phyloP scores from a whole-genome alignment of 1,284 basidiomycete genomes.

The Coniferiporia sulphurascens region DNA sequence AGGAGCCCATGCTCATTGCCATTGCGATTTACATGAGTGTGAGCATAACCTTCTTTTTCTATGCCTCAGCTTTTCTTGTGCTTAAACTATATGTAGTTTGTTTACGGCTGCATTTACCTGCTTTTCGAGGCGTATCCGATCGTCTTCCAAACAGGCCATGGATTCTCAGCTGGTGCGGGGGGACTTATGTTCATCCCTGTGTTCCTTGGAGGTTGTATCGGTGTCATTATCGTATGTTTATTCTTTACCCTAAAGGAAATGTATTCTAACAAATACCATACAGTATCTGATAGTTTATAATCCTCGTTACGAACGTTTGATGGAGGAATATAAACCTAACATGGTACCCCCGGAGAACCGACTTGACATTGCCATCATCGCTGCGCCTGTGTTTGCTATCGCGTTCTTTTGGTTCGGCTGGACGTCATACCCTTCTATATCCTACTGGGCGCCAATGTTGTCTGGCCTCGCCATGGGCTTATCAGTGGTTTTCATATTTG shows the following conservation, averaged over 20 bases:
- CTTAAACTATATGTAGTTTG: slow-evolving; percentile 26
- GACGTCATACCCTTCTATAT: slow-evolving; percentile 50
- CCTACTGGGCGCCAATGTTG: slow-evolving; percentile 54
- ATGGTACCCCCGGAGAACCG: slow-evolving; percentile 66
- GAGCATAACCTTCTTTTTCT: slow-evolving; percentile 20
- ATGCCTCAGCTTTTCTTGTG: neutral
- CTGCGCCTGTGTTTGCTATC: slow-evolving; percentile 49
- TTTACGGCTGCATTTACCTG: slow-evolving; percentile 43
- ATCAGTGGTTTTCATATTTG: slow-evolving; percentile 53
- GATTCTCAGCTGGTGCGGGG: slow-evolving; percentile 45
- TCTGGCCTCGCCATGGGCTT: slow-evolving; percentile 49
- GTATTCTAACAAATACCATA: slow-evolving; percentile 23
- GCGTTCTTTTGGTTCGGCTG: slow-evolving; percentile 70
- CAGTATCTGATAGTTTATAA: slow-evolving; percentile 51
- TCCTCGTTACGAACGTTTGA: slow-evolving; percentile 45
- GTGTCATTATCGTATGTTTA: slow-evolving; percentile 37
- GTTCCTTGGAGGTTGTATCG: slow-evolving; percentile 48
- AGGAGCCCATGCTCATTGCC: slow-evolving; percentile 43
- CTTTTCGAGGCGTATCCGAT: slow-evolving; percentile 52
- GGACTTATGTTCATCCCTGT: slow-evolving; percentile 52
- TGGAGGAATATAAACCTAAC: slow-evolving; percentile 41
- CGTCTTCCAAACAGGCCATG: slow-evolving; percentile 48
- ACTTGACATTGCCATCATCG: slow-evolving; percentile 49
- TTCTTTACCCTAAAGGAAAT: slow-evolving; percentile 22
- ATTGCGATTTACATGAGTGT: slow-evolving; percentile 44